Conservation (phyloP, 1,139 yeast genomes). For the Yamadazyma taylorii region DNA sequence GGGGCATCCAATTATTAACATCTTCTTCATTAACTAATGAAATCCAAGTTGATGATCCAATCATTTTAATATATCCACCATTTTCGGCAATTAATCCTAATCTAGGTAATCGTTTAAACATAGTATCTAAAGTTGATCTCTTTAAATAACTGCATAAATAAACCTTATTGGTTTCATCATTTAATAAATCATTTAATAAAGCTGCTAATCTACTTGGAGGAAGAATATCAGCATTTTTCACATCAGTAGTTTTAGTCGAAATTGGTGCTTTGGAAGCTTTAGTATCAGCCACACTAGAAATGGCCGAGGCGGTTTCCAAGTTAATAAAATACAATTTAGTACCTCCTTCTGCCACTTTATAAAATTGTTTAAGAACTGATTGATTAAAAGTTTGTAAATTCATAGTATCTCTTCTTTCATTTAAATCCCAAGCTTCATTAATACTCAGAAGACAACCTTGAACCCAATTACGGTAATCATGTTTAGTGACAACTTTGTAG, state of each 20-base stretch:
- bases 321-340: slow-evolving; percentile 58
- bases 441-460: slow-evolving; percentile 55
- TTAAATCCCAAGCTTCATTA: slow-evolving; percentile 62
- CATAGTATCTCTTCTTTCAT: slow-evolving; percentile 31
- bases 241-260: slow-evolving; percentile 16
- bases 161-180: slow-evolving; percentile 57
- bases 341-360: slow-evolving; percentile 31
- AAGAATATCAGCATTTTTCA: slow-evolving; percentile 30
- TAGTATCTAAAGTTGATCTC: slow-evolving; percentile 61
- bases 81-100: slow-evolving; percentile 88
- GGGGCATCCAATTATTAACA: slow-evolving; percentile 59
- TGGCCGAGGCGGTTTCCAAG: slow-evolving; percentile 44
- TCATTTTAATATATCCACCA: slow-evolving; percentile 71
- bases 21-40: slow-evolving; percentile 57
- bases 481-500: slow-evolving; percentile 55
- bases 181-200: slow-evolving; percentile 49
- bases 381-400: slow-evolving; percentile 28
- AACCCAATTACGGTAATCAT: slow-evolving; percentile 81
- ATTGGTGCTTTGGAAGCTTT: slow-evolving; percentile 15
- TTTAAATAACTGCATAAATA: slow-evolving; percentile 70
- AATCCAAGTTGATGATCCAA: slow-evolving; percentile 60
- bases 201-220: slow-evolving; percentile 52
- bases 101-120: slow-evolving; percentile 65
- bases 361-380: slow-evolving; percentile 37
- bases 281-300: slow-evolving; percentile 13